Percentiles rank a stretch among this genome's conserved stretches.
These are phyloP conservation scores for Hymenoscyphus scutula DNA, from an alignment of 2,329 filamentous ascomycete genomes.

Conservation along the genomic window DNA sequence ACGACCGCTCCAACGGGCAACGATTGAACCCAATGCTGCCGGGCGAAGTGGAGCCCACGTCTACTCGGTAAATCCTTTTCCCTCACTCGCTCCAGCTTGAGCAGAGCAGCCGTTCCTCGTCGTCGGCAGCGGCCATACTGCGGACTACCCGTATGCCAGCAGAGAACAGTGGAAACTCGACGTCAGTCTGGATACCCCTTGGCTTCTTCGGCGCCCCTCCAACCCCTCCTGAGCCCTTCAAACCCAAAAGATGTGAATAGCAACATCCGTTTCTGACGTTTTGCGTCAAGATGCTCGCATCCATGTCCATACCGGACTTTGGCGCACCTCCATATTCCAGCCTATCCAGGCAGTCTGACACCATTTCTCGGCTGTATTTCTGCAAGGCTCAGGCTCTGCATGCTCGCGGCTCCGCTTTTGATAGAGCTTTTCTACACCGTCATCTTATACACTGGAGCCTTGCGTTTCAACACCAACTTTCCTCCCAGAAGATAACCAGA, in stretches of 20 bases:
- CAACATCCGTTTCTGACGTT: not conserved
- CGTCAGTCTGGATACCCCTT: constrained; percentile 23
- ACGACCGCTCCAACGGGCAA: not conserved
- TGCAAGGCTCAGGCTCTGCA: constrained; percentile 22
- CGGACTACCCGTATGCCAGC: constrained; percentile 19
- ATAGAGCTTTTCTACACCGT: constrained; percentile 28
- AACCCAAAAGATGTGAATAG: constrained; percentile 10
- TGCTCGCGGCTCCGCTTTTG: constrained; percentile 28
- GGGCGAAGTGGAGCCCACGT: not conserved
- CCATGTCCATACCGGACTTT: constrained; percentile 24
- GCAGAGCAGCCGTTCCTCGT: not conserved
- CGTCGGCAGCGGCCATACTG: constrained; percentile 17
- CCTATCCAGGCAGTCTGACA: constrained; percentile 3
- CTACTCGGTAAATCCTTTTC: not conserved
- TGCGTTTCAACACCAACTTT: constrained; percentile 23
- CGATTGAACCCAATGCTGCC: not conserved
- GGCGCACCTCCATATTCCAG: not conserved
- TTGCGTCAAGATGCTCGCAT: constrained; percentile 19
- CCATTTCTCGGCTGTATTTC: constrained; percentile 10
- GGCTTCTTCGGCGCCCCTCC: not conserved
- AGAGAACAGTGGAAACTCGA: constrained; percentile 16
- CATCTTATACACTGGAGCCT: constrained; percentile 24
- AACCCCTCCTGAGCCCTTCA: constrained; percentile 10
- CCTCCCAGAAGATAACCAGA: constrained; percentile 1
- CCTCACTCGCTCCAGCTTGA: not conserved